Evolutionary conservation across 2,329 filamentous ascomycete genomes (phyloP).

Genomic region (Simplicillium sp.): DNA sequence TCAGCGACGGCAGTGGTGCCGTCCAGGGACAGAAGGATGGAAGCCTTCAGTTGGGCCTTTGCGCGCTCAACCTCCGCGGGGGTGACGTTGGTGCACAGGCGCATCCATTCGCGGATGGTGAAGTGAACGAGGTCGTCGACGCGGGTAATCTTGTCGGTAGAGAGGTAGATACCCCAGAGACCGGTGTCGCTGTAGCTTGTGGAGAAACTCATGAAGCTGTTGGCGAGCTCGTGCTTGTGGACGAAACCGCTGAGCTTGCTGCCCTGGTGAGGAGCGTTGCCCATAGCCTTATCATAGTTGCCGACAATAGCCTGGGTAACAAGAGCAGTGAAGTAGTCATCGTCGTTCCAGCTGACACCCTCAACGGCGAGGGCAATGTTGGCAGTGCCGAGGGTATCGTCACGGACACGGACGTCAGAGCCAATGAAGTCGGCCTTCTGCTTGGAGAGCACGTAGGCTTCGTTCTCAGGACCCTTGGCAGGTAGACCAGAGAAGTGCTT

Average conservation of each 20-base stretch:
- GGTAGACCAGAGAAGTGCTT: slow-evolving; percentile 85
- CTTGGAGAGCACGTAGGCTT: slow-evolving; percentile 71
- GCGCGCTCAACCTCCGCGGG: slow-evolving; percentile 93
- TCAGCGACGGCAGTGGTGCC: slow-evolving; percentile 95
- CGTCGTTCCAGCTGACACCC: slow-evolving; percentile 98
- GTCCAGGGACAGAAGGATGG: slow-evolving; percentile 91
- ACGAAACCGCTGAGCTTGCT: slow-evolving; percentile 96
- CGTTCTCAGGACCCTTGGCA: slow-evolving; percentile 62
- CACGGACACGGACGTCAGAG: slow-evolving; percentile 89
- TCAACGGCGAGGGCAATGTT: slow-evolving; percentile 98
- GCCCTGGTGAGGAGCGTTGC: slow-evolving; percentile 92
- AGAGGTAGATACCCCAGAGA: slow-evolving; percentile 99
- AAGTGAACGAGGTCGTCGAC: slow-evolving; percentile 98
- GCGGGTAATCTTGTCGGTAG: slow-evolving; percentile 77
- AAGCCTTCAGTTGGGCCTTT: slow-evolving; percentile 98
- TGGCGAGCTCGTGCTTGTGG: slow-evolving; percentile 90
- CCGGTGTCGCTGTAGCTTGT: slow-evolving; percentile 99
- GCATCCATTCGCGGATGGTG: slow-evolving; percentile 95
- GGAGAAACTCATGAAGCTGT: slow-evolving; percentile 99
- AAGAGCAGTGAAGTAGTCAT: slow-evolving; percentile 97
- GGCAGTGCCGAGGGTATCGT: slow-evolving; percentile 91
- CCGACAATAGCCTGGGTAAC: slow-evolving; percentile 98
- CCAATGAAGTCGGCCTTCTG: slow-evolving; percentile 90
- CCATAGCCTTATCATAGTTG: slow-evolving; percentile 99
- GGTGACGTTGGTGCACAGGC: slow-evolving; percentile 79